A percentile compares a stretch with the other conserved stretches of the same genome.
phyloP scores from a whole-genome alignment of 2,329 filamentous ascomycete species.

The Trichoderma sp. region DNA sequence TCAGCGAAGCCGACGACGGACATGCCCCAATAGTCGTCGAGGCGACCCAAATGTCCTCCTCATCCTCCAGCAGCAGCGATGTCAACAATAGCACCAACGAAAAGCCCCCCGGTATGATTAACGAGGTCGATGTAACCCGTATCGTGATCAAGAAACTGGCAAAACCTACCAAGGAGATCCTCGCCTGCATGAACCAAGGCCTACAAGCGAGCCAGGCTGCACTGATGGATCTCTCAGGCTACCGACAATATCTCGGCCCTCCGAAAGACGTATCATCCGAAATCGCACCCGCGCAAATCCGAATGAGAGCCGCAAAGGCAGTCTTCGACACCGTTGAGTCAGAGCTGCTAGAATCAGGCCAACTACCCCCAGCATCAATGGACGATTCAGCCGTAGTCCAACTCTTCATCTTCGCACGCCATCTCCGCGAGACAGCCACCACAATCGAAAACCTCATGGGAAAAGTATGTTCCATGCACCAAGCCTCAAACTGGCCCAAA shows the following conservation, averaged over 20 bases:
- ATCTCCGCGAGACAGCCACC: conserved; percentile 54
- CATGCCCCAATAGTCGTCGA: conserved; percentile 28
- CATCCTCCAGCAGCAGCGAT: conserved; percentile 5
- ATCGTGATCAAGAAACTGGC: conserved; percentile 41
- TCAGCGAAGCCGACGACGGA: conserved; percentile 33
- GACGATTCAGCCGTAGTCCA: conserved; percentile 53
- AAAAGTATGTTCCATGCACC: conserved; percentile 52
- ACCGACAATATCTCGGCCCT: conserved; percentile 51
- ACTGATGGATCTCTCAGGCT: conserved; percentile 56
- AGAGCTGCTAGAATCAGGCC: conserved; percentile 47
- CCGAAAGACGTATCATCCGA: conserved; percentile 45
- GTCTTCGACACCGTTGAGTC: conserved; percentile 52
- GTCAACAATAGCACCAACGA: neutral
- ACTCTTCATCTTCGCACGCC: conserved; percentile 57
- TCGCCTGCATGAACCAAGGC: conserved; percentile 48
- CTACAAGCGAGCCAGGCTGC: conserved; percentile 53
- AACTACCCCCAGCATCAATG: conserved; percentile 48
- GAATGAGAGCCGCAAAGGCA: conserved; percentile 46
- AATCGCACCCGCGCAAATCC: conserved; percentile 42
- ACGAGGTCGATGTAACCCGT: conserved; percentile 28
- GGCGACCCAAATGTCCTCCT: conserved; percentile 4
- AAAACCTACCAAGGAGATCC: conserved; percentile 49
- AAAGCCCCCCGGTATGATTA: conserved; percentile 19
- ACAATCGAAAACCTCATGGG: conserved; percentile 49
- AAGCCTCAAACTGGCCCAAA: conserved; percentile 42